phyloP scores from a whole-genome alignment of 805 yeast species.

The Yarrowia osloensis region DNA sequence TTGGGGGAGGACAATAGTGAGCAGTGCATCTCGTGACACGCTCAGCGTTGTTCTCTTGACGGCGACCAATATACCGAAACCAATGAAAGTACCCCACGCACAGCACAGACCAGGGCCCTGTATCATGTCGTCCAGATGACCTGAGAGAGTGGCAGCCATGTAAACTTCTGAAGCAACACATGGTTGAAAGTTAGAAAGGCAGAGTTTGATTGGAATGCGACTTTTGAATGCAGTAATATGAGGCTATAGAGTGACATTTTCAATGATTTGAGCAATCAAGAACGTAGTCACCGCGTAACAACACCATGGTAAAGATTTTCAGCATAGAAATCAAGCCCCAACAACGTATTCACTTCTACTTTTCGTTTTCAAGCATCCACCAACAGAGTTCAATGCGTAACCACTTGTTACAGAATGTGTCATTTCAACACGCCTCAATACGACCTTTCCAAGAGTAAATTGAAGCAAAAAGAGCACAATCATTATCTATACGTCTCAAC shows the following conservation, averaged over 20 bases:
- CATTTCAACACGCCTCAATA: background rate
- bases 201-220: constrained; percentile 16
- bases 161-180: constrained; percentile 19
- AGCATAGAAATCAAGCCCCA: background rate
- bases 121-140: constrained; percentile 5
- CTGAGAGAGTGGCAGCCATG: constrained; percentile 3
- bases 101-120: background rate
- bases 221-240: too few species aligned
- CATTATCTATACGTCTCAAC: background rate
- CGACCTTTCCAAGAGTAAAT: background rate
- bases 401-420: constrained; percentile 9
- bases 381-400: constrained; percentile 11
- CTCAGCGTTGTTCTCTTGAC: too few species aligned
- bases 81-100: background rate
- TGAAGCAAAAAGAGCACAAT: too few species aligned
- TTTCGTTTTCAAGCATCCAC: background rate
- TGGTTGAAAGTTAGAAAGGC: background rate
- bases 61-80: background rate
- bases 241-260: too few species aligned
- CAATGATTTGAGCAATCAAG: too few species aligned
- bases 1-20: too few species aligned
- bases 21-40: too few species aligned
- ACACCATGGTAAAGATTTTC: background rate
- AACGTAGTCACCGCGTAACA: too few species aligned
- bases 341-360: background rate